Base-by-base conservation (phyloP, 768 basidiomycete species). In the Kwoniella dejecticola region DNA sequence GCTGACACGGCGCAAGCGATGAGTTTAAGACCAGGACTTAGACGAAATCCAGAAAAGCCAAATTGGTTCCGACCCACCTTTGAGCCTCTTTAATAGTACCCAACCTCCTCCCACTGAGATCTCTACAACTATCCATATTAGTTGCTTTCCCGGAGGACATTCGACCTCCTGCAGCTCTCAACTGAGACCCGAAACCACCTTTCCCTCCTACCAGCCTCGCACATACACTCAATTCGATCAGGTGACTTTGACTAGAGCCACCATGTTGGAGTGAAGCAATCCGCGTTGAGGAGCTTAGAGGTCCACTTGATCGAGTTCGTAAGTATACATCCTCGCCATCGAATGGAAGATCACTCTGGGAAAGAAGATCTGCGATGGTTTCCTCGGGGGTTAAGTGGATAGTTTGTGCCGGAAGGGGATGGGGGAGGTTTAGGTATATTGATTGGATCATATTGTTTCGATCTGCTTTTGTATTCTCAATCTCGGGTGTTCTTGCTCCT, bases 41-140 rank as follows among this genome's bases (percentile, higher is more conserved):
- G n/a, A n/a, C n/a, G 53, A 36, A 26, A 29, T 38, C 26, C 3
- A 21, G 21, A 48, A 11, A 48, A 26, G 47, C 7, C 47, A 26
- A 13, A n/a, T 49, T 26, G 5, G 29, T 36, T 38, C 21, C 8
- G 6, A 81, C 85, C 49, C 68, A 92, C 93, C 88, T 89, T 79
- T 96, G 91, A 0, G 95, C 96, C 70, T 97, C 93, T 79, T 97
- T 96, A 74, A 99, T 86, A 0, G 95, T 96, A 71, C 90, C 91
- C 26, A 99, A 81, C 64, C 93, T 82, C 50, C 95, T 82, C 1
- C 95, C 95, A 60, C 84, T 92, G 36, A 99, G 83, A 75, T 98
- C 96, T 48, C 96, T 82, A 77, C 93, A 96, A 7, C 90, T 90
- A 76, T 98, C 94, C 64, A 93, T 93, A 79, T 83, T 93, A 23